phyloP scores from a whole-genome alignment of 331 rosid species.

The Arachis monticola region DNA sequence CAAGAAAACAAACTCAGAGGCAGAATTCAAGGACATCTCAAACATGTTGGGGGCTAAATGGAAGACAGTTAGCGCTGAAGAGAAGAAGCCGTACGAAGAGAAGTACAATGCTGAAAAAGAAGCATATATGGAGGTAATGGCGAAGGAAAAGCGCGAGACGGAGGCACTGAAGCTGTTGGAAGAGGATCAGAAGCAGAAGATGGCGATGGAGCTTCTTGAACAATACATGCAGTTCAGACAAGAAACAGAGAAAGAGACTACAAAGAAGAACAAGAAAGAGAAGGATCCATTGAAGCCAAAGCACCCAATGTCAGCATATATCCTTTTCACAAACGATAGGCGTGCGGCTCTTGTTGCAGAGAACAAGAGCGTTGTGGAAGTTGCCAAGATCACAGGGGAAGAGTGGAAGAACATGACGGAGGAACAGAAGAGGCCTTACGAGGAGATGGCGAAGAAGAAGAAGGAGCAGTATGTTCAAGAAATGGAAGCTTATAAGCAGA shows the following conservation, averaged over 20 bases:
- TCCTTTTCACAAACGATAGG: constrained; percentile 76
- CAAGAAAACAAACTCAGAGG: constrained; percentile 81
- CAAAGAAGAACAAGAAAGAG: constrained; percentile 76
- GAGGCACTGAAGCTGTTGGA: constrained; percentile 91
- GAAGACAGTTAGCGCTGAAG: constrained; percentile 74
- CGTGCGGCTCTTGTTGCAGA: constrained; percentile 65
- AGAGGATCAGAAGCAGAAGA: constrained; percentile 84
- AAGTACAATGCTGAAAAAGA: constrained; percentile 76
- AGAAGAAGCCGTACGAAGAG: constrained; percentile 88
- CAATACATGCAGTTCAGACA: constrained; percentile 84
- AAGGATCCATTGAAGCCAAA: constrained; percentile 95
- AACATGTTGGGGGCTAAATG: constrained; percentile 85
- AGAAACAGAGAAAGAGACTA: constrained; percentile 62
- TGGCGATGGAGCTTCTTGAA: constrained; percentile 90
- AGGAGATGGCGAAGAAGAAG: constrained; percentile 84
- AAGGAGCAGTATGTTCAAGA: constrained; percentile 73
- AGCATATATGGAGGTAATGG: constrained; percentile 63
- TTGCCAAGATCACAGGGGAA: constrained; percentile 73
- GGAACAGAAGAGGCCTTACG: constrained; percentile 68
- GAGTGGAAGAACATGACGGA: constrained; percentile 94
- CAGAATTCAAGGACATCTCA: constrained; percentile 78
- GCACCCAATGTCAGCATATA: constrained; percentile 84
- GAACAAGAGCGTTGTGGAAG: constrained; percentile 64
- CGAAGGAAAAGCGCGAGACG: constrained; percentile 76
- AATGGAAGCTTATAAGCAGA: constrained; percentile 79